phyloP scores from a whole-genome alignment of 805 yeast genomes.

The Zygotorulaspora florentina region DNA sequence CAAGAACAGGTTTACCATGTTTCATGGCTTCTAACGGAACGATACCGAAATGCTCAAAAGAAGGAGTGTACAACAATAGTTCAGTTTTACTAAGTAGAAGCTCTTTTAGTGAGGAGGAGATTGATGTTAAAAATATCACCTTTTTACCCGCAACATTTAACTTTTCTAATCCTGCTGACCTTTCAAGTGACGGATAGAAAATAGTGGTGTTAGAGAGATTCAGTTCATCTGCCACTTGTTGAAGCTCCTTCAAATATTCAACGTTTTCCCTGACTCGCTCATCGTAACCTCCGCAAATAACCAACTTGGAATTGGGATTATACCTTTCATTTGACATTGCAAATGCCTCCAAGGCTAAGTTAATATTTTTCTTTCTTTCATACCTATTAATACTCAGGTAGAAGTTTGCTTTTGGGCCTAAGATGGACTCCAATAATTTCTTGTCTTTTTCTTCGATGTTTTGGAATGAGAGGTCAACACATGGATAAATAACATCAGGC shows the following conservation, averaged over 20 bases:
- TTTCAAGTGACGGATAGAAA: constrained; percentile 26
- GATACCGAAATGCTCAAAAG: constrained; percentile 92
- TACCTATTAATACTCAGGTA: constrained; percentile 83
- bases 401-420: constrained; percentile 28
- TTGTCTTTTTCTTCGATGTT: constrained; percentile 14
- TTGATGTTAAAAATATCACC: constrained; percentile 76
- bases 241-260: constrained; percentile 60
- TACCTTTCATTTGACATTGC: constrained; percentile 37
- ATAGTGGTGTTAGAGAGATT: constrained; percentile 45
- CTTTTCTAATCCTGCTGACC: constrained; percentile 16
- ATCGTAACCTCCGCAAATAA: constrained; percentile 92
- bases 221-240: constrained; percentile 43
- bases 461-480: constrained; percentile 53
- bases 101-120: constrained; percentile 61
- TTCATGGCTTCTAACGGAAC: constrained; percentile 97
- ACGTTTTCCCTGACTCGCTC: constrained; percentile 69
- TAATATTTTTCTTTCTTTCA: constrained; percentile 80
- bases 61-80: constrained; percentile 80
- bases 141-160: constrained; percentile 38
- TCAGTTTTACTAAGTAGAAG: constrained; percentile 53
- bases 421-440: constrained; percentile 17
- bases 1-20: constrained; percentile 75
- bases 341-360: constrained; percentile 69
- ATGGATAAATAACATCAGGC: constrained; percentile 44
- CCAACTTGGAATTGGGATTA: constrained; percentile 43